Evolutionary conservation across 1,284 basidiomycete genomes (phyloP), one percentile per base, ranked within the genome.

Genomic region (Ustilago curta): DNA sequence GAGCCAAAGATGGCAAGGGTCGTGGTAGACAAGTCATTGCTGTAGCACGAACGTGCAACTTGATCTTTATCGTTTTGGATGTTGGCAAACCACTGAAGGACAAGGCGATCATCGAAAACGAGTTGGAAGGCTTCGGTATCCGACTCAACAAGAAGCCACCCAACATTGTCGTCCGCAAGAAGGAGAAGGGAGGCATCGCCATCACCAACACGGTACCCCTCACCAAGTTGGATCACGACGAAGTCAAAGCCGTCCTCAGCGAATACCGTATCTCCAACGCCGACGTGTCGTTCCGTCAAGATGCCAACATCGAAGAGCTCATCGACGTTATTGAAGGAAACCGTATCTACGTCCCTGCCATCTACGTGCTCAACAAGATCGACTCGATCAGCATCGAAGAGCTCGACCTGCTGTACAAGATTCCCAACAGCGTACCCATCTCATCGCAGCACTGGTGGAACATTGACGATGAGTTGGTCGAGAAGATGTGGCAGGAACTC

Each of bases 31-130:
- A 99, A 89, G 96, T 90, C 66, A 90, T 90, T 84, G 95, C 95
- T 70, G 95, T 98, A 73, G 95, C 95, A 21, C 90, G 96, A 72
- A 98, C 97, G 49, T 99, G 97, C 86, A 95, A 99, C 86, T 90
- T 99, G 51, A 98, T 99, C 77, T 99, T 98, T 86, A 98, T 99
- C 84, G 93, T 99, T 31, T 90, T 99, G 43, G 97, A 99, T 83
- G 97, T 99, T 14, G 89, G 97, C 43, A 99, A 99, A 87, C 97
- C 97, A 12, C 89, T 99, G 25, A 71, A 91, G 45, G 96, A 99
- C 88, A 94, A 99, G 83, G 91, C 90, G 59, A 87, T 97, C 81
- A 93, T 99, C 70, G 94, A 97, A 85, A 85, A 88, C 47, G 96
- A 99, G 86, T 86, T 99, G 71, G 96, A 99, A 88, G 95, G 95